Conservation (phyloP, 768 basidiomycete species). For the Punctularia strigosozonata region DNA sequence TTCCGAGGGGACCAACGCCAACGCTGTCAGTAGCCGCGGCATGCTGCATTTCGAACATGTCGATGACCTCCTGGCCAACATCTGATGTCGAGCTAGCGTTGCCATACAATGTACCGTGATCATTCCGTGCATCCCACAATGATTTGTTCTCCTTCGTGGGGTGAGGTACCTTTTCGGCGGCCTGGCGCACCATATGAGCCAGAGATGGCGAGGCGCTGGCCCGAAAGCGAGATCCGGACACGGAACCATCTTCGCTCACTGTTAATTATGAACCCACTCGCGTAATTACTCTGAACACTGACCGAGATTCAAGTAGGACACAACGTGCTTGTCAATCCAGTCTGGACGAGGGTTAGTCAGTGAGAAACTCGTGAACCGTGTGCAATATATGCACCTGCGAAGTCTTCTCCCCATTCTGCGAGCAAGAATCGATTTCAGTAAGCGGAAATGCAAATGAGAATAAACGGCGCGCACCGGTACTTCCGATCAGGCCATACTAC, state of each 20-base stretch:
- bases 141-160: conserved; percentile 52
- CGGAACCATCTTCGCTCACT: conserved; percentile 42
- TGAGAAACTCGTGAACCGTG: too few relatives aligned
- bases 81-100: too few relatives aligned
- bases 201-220: conserved; percentile 68
- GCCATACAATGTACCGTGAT: conserved; percentile 41
- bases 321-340: conserved; percentile 72
- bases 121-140: conserved; percentile 69
- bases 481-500: conserved; percentile 64
- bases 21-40: conserved; percentile 16
- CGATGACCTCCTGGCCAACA: conserved; percentile 31
- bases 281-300: conserved; percentile 9
- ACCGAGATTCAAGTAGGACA: conserved; percentile 78
- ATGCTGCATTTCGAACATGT: conserved; percentile 26
- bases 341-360: too few relatives aligned
- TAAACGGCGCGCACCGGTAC: too few relatives aligned
- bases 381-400: too few relatives aligned
- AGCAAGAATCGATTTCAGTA: too few relatives aligned
- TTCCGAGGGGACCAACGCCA: conserved; percentile 56
- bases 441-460: too few relatives aligned
- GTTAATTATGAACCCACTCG: neutral
- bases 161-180: conserved; percentile 64
- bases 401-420: conserved; percentile 97
- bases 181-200: conserved; percentile 56
- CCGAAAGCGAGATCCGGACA: conserved; percentile 47